A percentile compares a stretch with the other conserved stretches of the same genome.
These are phyloP conservation scores for Lonicera japonica DNA, from an alignment of 129 eudicot species.

Conservation along the genomic window DNA sequence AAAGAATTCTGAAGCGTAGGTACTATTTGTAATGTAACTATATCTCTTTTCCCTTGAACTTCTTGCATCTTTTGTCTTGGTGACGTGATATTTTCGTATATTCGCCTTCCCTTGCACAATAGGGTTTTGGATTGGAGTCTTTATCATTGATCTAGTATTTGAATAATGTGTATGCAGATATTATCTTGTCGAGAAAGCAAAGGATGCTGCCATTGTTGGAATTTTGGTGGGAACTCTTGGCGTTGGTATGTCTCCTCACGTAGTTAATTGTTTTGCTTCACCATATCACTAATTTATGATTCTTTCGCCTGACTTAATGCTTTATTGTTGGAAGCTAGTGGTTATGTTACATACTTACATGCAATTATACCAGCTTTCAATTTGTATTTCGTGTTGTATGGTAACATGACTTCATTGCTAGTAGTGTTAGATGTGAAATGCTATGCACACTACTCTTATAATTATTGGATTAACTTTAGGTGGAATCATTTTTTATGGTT, in stretches of 20 bases:
- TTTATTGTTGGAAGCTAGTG: too few relatives aligned
- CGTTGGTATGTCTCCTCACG: constrained; percentile 45
- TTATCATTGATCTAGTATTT: neutral
- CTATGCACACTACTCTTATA: too few relatives aligned
- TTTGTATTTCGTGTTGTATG: too few relatives aligned
- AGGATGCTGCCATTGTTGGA: constrained; percentile 93
- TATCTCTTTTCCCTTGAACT: neutral
- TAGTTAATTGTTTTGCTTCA: neutral
- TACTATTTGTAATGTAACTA: constrained; percentile 29
- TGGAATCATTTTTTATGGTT: too few relatives aligned
- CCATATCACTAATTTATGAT: too few relatives aligned
- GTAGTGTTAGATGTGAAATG: too few relatives aligned
- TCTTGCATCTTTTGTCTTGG: neutral
- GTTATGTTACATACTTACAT: too few relatives aligned
- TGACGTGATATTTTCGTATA: constrained; percentile 1
- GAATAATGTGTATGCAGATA: constrained; percentile 46
- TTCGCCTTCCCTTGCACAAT: neutral
- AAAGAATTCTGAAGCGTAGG: constrained; percentile 95
- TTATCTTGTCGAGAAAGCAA: constrained; percentile 92
- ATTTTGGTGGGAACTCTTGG: constrained; percentile 98
- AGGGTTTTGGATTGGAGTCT: neutral
- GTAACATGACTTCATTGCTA: too few relatives aligned
- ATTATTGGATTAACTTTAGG: too few relatives aligned
- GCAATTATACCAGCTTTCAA: too few relatives aligned
- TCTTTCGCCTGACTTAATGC: too few relatives aligned